These are phyloP conservation scores for Tulasnella sp. DNA, from an alignment of 768 basidiomycete genomes.

Conservation along the genomic window DNA sequence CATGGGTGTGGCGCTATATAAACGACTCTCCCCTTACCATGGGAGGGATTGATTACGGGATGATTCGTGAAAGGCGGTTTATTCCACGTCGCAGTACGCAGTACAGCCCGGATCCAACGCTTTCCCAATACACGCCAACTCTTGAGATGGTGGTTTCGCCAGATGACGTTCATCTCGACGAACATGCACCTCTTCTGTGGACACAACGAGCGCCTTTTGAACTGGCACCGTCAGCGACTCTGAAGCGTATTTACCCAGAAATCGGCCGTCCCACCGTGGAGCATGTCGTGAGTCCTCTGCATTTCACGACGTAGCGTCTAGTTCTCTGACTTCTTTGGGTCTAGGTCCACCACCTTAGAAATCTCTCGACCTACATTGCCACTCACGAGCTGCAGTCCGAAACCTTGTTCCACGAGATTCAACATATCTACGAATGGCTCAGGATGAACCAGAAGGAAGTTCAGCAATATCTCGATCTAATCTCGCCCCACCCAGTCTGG, in stretches of 20 bases:
- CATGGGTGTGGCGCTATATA: not conserved
- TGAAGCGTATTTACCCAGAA: not conserved
- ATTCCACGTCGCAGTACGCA: not conserved
- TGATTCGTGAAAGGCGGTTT: not conserved
- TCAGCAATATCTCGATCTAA: not conserved
- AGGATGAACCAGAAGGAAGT: not conserved
- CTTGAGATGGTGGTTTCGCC: not conserved
- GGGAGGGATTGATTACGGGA: not conserved
- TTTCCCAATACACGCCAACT: not conserved
- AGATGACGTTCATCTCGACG: not conserved
- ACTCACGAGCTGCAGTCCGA: not conserved
- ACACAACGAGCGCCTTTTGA: slow-evolving; percentile 11
- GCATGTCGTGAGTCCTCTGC: not conserved
- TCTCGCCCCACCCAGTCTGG: not conserved
- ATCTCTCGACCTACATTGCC: not conserved
- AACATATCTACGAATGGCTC: slow-evolving; percentile 6
- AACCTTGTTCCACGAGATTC: not conserved
- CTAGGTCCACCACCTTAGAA: not conserved
- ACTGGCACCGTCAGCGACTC: not conserved
- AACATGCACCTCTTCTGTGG: slow-evolving; percentile 5
- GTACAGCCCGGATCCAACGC: not conserved
- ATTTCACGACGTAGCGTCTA: not conserved
- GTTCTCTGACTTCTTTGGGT: not conserved
- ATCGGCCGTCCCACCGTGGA: not conserved
- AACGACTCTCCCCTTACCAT: not conserved